A percentile compares a stretch with the other conserved stretches of the same genome.
phyloP scores from a whole-genome alignment of 768 basidiomycete species.

The Phlebiopsis flavidoalba region DNA sequence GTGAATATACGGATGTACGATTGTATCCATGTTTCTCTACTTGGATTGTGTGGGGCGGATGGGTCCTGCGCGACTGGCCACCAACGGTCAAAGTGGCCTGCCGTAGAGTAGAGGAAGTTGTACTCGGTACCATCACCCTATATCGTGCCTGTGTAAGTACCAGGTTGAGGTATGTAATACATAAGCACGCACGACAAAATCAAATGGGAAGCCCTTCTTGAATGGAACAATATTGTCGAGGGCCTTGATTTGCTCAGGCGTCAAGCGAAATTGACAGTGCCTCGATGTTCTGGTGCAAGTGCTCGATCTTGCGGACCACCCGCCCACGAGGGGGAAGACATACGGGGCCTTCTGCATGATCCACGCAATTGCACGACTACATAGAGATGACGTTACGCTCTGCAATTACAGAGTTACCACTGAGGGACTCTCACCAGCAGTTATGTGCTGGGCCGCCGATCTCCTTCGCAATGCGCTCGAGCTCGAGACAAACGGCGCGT shows the following conservation, averaged over 20 bases:
- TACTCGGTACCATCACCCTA: slow-evolving; percentile 21
- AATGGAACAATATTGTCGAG: slow-evolving; percentile 38
- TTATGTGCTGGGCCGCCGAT: slow-evolving; percentile 27
- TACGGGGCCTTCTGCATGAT: slow-evolving; percentile 44
- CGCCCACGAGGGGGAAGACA: slow-evolving; percentile 45
- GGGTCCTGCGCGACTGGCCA: slow-evolving; percentile 17
- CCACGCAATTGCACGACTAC: slow-evolving; percentile 49
- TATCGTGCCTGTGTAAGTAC: background rate
- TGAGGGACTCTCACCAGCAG: background rate
- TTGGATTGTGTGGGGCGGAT: too few relatives aligned
- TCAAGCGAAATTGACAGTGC: slow-evolving; percentile 40
- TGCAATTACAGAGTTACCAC: too few relatives aligned
- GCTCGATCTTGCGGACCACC: slow-evolving; percentile 45
- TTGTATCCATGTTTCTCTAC: too few relatives aligned
- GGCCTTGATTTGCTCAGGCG: slow-evolving; percentile 36
- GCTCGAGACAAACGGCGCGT: slow-evolving; percentile 31
- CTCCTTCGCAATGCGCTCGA: slow-evolving; percentile 44
- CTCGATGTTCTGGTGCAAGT: slow-evolving; percentile 43
- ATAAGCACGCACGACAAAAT: slow-evolving; percentile 24
- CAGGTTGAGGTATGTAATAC: background rate
- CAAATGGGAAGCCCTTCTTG: slow-evolving; percentile 37
- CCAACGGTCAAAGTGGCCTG: slow-evolving; percentile 24
- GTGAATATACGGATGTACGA: too few relatives aligned
- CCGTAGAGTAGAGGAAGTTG: slow-evolving; percentile 7
- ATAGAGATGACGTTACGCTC: background rate